phyloP scores from a whole-genome alignment of 1,284 basidiomycete species.

The Porogramme epimiltina region DNA sequence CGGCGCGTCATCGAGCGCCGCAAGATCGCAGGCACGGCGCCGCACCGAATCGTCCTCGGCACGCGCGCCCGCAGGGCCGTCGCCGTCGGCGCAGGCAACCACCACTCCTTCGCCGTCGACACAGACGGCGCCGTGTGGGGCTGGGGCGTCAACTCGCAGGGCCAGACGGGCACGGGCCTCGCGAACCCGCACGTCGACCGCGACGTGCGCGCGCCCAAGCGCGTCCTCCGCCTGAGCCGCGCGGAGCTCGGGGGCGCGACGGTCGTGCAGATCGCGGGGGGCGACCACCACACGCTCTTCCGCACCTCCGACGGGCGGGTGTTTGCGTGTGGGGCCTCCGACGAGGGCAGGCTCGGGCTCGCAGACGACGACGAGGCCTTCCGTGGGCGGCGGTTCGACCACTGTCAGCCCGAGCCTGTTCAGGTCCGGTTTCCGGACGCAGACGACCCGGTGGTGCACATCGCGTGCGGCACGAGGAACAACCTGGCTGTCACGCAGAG shows the following conservation, averaged over 20 bases:
- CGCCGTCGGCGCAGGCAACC: conserved; percentile 76
- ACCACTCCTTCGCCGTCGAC: conserved; percentile 89
- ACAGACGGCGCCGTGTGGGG: conserved; percentile 81
- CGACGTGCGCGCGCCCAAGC: conserved; percentile 11
- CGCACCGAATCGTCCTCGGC: conserved; percentile 79
- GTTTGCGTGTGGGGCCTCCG: conserved; percentile 79
- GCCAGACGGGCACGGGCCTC: conserved; percentile 71
- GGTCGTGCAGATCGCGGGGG: conserved; percentile 75
- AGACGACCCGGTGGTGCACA: conserved; percentile 61
- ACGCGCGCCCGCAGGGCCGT: conserved; percentile 68
- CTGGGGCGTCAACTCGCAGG: conserved; percentile 87
- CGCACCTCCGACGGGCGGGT: conserved; percentile 82
- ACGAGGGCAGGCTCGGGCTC: conserved; percentile 80
- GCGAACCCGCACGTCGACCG: conserved; percentile 52
- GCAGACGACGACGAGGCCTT: conserved; percentile 30
- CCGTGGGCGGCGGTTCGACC: conserved; percentile 45
- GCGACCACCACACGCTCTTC: conserved; percentile 88
- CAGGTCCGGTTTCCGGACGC: conserved; percentile 68
- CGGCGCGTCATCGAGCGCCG: conserved; percentile 83
- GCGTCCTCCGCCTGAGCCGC: conserved; percentile 67
- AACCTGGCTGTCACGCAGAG: conserved; percentile 79
- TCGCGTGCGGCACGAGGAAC: conserved; percentile 68
- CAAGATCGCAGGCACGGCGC: conserved; percentile 84
- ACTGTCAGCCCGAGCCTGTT: conserved; percentile 45
- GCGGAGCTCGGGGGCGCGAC: conserved; percentile 59